Percentiles rank a stretch among this genome's conserved stretches.
These are phyloP conservation scores for Yarrowia galli DNA, from an alignment of 1,139 yeast species.

Conservation along the genomic window DNA sequence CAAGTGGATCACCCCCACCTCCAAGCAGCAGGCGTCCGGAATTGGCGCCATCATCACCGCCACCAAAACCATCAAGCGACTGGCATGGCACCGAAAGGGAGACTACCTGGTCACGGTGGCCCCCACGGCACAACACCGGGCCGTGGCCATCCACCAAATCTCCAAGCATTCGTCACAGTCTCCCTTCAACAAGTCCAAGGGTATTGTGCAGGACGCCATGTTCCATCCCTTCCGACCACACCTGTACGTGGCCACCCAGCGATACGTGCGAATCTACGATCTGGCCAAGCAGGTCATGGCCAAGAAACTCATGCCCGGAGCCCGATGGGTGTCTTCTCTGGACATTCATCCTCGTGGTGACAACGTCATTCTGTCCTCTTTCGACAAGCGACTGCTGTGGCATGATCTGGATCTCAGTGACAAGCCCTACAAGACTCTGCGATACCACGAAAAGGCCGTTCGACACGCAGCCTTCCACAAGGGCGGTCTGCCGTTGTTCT, in stretches of 20 bases:
- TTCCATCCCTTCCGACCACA: conserved; percentile 98
- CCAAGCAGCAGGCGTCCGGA: conserved; percentile 67
- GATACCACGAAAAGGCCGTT: conserved; percentile 95
- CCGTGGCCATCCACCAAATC: conserved; percentile 92
- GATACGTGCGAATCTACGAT: conserved; percentile 89
- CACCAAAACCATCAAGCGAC: conserved; percentile 75
- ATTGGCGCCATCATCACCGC: conserved; percentile 75
- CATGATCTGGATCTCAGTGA: conserved; percentile 90
- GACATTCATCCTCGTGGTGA: conserved; percentile 98
- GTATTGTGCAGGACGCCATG: conserved; percentile 92
- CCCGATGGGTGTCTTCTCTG: conserved; percentile 89
- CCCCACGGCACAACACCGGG: conserved; percentile 86
- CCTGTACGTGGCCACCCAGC: conserved; percentile 90
- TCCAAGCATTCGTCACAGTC: conserved; percentile 97
- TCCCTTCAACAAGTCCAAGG: conserved; percentile 92
- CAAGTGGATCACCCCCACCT: conserved; percentile 84
- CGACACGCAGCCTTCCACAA: conserved; percentile 88
- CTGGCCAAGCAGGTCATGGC: conserved; percentile 82
- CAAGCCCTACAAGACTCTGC: conserved; percentile 92
- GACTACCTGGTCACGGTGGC: conserved; percentile 95
- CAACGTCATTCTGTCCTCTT: conserved; percentile 88
- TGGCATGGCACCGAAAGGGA: conserved; percentile 97
- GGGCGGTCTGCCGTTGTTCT: conserved; percentile 83
- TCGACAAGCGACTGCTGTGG: conserved; percentile 95
- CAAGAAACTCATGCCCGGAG: conserved; percentile 92